phyloP scores from a whole-genome alignment of 495 filamentous ascomycete genomes.

The Penicillium diatomitis region DNA sequence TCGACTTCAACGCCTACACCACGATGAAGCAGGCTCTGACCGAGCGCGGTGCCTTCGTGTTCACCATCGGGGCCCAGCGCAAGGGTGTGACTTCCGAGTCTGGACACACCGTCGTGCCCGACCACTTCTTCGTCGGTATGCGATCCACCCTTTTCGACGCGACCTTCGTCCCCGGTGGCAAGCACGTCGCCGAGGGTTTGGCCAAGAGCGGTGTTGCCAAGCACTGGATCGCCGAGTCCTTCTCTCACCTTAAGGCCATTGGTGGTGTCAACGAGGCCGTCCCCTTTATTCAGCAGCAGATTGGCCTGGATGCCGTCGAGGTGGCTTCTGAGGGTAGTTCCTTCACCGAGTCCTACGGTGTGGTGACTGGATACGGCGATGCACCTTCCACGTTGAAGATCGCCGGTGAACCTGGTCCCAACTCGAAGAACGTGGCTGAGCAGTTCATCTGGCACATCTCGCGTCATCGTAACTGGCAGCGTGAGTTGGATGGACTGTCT shows the following conservation, averaged over 20 bases:
- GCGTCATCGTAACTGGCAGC: slow-evolving; percentile 58
- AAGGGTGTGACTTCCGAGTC: slow-evolving; percentile 46
- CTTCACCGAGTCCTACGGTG: slow-evolving; percentile 47
- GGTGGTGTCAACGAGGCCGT: slow-evolving; percentile 65
- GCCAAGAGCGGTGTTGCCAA: slow-evolving; percentile 65
- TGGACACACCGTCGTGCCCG: slow-evolving; percentile 50
- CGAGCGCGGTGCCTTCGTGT: slow-evolving; percentile 55
- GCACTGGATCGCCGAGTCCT: slow-evolving; percentile 79
- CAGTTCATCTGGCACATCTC: slow-evolving; percentile 58
- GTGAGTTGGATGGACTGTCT: slow-evolving; percentile 61
- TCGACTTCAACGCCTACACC: slow-evolving; percentile 55
- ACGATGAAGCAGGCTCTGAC: slow-evolving; percentile 54
- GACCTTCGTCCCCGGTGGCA: slow-evolving; percentile 68
- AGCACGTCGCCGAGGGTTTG: slow-evolving; percentile 33
- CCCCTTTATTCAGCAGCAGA: slow-evolving; percentile 45
- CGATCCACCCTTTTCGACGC: slow-evolving; percentile 83
- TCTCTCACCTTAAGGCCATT: slow-evolving; percentile 72
- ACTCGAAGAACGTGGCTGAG: slow-evolving; percentile 54
- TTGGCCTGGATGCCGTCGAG: slow-evolving; percentile 46
- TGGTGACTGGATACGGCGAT: slow-evolving; percentile 26
- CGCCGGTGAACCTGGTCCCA: slow-evolving; percentile 15
- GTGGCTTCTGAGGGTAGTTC: slow-evolving; percentile 42
- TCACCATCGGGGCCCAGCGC: slow-evolving; percentile 57
- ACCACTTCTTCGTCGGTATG: slow-evolving; percentile 76
- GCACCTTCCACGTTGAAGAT: slow-evolving; percentile 35